Evolutionary conservation across 345 rosid genomes (phyloP), one percentile per base, ranked within the genome.

Genomic region (Gossypium sturtianum): DNA sequence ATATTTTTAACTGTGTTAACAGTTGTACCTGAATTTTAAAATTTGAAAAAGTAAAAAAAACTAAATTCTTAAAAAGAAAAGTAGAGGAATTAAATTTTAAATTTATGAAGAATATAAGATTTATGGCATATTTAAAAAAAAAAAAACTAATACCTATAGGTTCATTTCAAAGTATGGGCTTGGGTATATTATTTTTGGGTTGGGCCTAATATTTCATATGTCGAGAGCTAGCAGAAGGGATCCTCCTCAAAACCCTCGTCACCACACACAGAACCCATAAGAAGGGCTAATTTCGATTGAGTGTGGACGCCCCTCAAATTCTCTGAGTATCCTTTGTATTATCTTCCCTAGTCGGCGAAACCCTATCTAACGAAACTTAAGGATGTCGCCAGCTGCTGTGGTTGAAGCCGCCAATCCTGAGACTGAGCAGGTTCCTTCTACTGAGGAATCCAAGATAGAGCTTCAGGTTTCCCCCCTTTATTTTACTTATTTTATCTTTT

Each of bases 341-440:
- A 45, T 12, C 3, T 1, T 13, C 23, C 44, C 4, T 2, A 27
- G 9, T 49, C 43, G 22, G 58, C 9, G 15, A 48, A 69, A 69
- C 44, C 72, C 72, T 69, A 69, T 49, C 45, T 9, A 16, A 49
- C 59, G 25, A 25, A 49, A 68, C 13, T 34, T 13, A 4, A 82
- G 54, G 70, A 90, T 90, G 95, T 87, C 92, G 45, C 87, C 95
- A 9, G 90, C 87, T 54, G 86, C 86, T 38, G 84, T 80, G 44
- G 84, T 86, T 38, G 90, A 88, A 59, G 78, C 83, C 78, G 80
- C 78, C 70, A 82, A 76, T 41, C 81, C 59, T 22, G 81, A 70
- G 70, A 57, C 73, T 34, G 78, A 82, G 66, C 74, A 70, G 72
- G 45, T 85, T 71, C 7, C 72, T 58, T 70, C 78, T 56, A 52